phyloP scores from a whole-genome alignment of 1,139 yeast genomes.

The Candida sp. region DNA sequence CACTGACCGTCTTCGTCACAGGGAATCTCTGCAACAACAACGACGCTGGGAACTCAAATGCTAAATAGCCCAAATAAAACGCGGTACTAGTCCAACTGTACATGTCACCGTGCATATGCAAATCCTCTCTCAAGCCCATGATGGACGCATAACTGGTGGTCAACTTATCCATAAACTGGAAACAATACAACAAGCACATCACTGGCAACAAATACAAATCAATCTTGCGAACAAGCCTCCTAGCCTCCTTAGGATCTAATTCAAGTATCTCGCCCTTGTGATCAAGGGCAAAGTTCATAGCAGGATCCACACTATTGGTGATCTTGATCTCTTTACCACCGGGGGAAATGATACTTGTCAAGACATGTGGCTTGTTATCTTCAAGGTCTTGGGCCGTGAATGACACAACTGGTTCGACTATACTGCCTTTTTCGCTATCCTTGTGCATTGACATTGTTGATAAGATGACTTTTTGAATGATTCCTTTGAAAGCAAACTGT shows the following conservation, averaged over 20 bases:
- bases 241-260: slow-evolving; percentile 21
- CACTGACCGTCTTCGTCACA: slow-evolving; percentile 28
- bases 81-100: slow-evolving; percentile 63
- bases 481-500: background rate
- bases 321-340: slow-evolving; percentile 30
- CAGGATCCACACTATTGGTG: slow-evolving; percentile 39
- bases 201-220: slow-evolving; percentile 59
- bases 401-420: slow-evolving; percentile 9
- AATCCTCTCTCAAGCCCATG: slow-evolving; percentile 55
- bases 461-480: too few species aligned
- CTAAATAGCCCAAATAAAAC: slow-evolving; percentile 57
- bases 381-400: slow-evolving; percentile 10
- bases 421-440: background rate
- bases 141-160: slow-evolving; percentile 64
- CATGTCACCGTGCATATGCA: slow-evolving; percentile 52
- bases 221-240: slow-evolving; percentile 42
- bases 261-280: slow-evolving; percentile 18
- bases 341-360: slow-evolving; percentile 30
- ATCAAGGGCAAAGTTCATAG: slow-evolving; percentile 30
- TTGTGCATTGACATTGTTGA: background rate
- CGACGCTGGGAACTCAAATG: slow-evolving; percentile 51
- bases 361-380: slow-evolving; percentile 16
- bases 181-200: slow-evolving; percentile 56
- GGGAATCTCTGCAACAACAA: slow-evolving; percentile 41
- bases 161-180: slow-evolving; percentile 70